A percentile compares a stretch with the other conserved stretches of the same genome.
Evolutionary conservation across 2,329 filamentous ascomycete genomes (phyloP).

Genomic region (Paecilomyces niveus): DNA sequence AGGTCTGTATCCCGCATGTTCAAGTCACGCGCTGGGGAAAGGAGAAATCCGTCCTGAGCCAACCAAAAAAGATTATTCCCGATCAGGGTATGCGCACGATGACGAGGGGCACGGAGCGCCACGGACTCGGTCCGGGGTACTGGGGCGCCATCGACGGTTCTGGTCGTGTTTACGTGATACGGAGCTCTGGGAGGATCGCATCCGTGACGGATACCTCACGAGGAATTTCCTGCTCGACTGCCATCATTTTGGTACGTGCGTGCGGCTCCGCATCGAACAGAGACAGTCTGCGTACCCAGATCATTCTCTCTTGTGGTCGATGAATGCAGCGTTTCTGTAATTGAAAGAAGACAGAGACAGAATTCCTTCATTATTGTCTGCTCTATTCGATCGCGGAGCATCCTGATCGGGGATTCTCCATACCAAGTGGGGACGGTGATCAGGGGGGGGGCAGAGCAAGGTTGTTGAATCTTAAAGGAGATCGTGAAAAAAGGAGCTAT

Average conservation of each 20-base stretch:
- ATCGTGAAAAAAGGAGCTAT: background rate
- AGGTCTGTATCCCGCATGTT: background rate
- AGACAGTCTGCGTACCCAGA: too few relatives aligned
- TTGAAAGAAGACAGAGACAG: background rate
- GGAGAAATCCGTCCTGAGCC: background rate
- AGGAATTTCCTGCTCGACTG: too few relatives aligned
- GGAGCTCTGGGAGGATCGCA: too few relatives aligned
- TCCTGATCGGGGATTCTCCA: background rate
- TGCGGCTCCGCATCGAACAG: too few relatives aligned
- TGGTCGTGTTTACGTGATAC: background rate
- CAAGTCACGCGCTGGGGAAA: background rate
- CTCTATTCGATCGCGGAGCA: background rate
- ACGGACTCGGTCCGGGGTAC: background rate
- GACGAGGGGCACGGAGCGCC: background rate
- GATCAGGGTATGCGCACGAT: background rate
- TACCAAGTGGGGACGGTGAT: background rate
- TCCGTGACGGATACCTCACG: too few relatives aligned
- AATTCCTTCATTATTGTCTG: background rate
- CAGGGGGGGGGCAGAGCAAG: background rate
- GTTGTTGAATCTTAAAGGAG: background rate
- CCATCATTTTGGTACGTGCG: too few relatives aligned
- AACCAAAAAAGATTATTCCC: background rate
- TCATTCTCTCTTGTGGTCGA: background rate
- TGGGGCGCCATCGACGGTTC: background rate
- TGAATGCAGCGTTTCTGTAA: background rate